These are phyloP conservation scores for Tetrapisispora iriomotensis DNA, from an alignment of 805 yeast genomes.

Conservation along the genomic window DNA sequence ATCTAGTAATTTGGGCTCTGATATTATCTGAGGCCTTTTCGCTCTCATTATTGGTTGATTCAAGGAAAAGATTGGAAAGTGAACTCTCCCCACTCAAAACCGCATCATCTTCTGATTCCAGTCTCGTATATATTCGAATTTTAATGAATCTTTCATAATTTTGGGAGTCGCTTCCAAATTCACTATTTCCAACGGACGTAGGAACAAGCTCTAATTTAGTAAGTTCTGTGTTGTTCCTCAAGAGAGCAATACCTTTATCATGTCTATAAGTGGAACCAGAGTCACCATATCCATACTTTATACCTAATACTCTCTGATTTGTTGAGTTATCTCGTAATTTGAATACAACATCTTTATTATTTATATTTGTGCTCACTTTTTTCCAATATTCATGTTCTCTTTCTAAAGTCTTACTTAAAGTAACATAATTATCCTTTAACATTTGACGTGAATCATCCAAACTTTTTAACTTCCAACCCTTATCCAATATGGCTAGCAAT, in stretches of 20 bases:
- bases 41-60: background rate
- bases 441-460: conserved; percentile 44
- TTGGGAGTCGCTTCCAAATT: conserved; percentile 8
- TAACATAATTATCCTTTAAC: conserved; percentile 41
- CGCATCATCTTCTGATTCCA: conserved; percentile 42
- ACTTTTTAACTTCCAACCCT: conserved; percentile 80
- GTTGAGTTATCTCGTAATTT: conserved; percentile 51
- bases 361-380: conserved; percentile 28
- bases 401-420: conserved; percentile 43
- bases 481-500: conserved; percentile 23
- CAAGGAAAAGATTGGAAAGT: conserved; percentile 12
- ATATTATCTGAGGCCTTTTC: conserved; percentile 28
- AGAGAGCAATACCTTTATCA: conserved; percentile 67
- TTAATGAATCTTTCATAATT: conserved; percentile 38
- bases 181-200: conserved; percentile 28
- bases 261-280: conserved; percentile 66
- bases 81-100: conserved; percentile 50
- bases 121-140: conserved; percentile 48
- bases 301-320: conserved; percentile 51
- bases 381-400: conserved; percentile 56
- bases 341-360: conserved; percentile 35
- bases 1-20: conserved; percentile 49
- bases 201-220: conserved; percentile 36
- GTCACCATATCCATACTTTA: conserved; percentile 86
- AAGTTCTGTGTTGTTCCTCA: conserved; percentile 38